Evolutionary conservation across 192 early-diverging fungal genomes (phyloP).

Genomic region (Pilaira anomala): DNA sequence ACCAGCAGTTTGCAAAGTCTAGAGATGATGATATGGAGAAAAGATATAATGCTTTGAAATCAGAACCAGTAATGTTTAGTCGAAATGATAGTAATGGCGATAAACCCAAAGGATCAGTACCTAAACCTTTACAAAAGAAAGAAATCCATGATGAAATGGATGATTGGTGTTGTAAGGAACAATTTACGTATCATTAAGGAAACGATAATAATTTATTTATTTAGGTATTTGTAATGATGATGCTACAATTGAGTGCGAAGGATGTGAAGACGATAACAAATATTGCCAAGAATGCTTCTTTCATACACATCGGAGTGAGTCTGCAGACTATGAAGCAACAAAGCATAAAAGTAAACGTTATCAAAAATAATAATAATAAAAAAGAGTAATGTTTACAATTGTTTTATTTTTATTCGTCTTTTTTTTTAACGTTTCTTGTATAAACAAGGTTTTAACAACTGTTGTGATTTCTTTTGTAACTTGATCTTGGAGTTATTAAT

Average conservation of each 20-base stretch:
- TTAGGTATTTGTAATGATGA: slow-evolving; percentile 60
- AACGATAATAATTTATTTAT: background rate
- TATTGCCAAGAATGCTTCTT: slow-evolving; percentile 57
- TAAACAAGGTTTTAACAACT: slow-evolving; percentile 56
- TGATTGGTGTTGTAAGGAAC: slow-evolving; percentile 49
- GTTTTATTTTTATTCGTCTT: background rate
- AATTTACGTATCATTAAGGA: background rate
- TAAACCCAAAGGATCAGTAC: slow-evolving; percentile 35
- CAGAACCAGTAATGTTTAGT: slow-evolving; percentile 1
- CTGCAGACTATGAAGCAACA: slow-evolving; percentile 41
- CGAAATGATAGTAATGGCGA: background rate
- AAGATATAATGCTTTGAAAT: slow-evolving; percentile 29
- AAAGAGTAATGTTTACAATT: background rate
- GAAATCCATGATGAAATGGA: slow-evolving; percentile 44
- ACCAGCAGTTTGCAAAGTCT: background rate
- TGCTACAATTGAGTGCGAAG: slow-evolving; percentile 51
- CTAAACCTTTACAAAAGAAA: slow-evolving; percentile 29
- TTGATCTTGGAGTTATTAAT: slow-evolving; percentile 8
- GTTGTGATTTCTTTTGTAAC: slow-evolving; percentile 39
- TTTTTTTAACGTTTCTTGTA: slow-evolving; percentile 44
- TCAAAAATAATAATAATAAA: slow-evolving; percentile 8
- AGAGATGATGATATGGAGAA: slow-evolving; percentile 24
- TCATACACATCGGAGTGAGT: slow-evolving; percentile 46
- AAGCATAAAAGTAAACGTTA: slow-evolving; percentile 18
- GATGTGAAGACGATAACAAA: slow-evolving; percentile 56